phyloP scores from a whole-genome alignment of 768 basidiomycete genomes.

The Amanita polypyramis region DNA sequence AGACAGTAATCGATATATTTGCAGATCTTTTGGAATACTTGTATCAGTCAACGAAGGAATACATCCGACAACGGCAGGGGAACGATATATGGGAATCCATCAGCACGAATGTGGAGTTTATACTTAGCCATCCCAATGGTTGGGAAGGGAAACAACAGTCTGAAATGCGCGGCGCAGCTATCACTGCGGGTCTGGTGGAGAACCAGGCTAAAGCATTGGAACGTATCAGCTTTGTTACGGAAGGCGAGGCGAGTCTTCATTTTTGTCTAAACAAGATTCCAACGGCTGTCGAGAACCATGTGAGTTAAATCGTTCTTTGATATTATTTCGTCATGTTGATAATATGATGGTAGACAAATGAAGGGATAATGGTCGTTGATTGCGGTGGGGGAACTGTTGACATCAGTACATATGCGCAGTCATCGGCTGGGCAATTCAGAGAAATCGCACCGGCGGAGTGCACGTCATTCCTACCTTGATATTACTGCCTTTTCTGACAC shows the following conservation, averaged over 20 bases:
- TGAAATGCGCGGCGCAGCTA: slow-evolving; percentile 37
- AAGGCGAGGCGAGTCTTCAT: too few species aligned
- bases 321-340: not conserved
- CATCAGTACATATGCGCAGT: slow-evolving; percentile 3
- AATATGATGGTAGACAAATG: not conserved
- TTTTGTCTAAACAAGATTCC: slow-evolving; percentile 34
- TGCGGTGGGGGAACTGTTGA: slow-evolving; percentile 7
- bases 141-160: too few species aligned
- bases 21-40: slow-evolving; percentile 37
- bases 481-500: too few species aligned
- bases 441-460: slow-evolving; percentile 3
- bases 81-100: slow-evolving; percentile 28
- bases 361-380: slow-evolving; percentile 1
- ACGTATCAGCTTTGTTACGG: slow-evolving; percentile 33
- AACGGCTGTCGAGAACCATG: slow-evolving; percentile 17
- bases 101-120: slow-evolving; percentile 27
- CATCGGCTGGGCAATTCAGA: not conserved
- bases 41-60: too few species aligned
- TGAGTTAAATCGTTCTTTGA: slow-evolving; percentile 4
- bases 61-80: slow-evolving; percentile 34
- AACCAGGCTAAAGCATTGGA: slow-evolving; percentile 19
- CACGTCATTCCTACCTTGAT: too few species aligned
- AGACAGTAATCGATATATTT: slow-evolving; percentile 35
- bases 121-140: too few species aligned
- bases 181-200: slow-evolving; percentile 33